Evolutionary conservation across 2,329 filamentous ascomycete genomes (phyloP).

Genomic region (Colletotrichum sp.): DNA sequence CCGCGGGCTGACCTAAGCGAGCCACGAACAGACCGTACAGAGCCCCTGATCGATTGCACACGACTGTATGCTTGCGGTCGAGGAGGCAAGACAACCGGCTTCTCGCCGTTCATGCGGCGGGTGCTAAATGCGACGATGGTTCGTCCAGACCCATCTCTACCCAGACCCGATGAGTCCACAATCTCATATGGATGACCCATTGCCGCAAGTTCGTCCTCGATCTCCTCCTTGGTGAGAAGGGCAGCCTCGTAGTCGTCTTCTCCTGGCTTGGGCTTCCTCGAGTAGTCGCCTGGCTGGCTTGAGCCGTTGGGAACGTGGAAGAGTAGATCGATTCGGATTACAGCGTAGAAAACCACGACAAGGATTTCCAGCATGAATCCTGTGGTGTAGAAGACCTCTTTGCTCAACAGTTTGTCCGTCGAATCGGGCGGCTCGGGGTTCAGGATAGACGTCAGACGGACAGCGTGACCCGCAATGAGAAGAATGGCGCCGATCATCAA

Average conservation of each 20-base stretch:
- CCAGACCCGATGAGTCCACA: conserved; percentile 12
- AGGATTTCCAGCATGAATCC: conserved; percentile 36
- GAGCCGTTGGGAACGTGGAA: conserved; percentile 36
- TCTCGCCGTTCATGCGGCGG: not conserved
- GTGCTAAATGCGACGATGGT: conserved; percentile 17
- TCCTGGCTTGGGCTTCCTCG: conserved; percentile 54
- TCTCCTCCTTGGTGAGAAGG: conserved; percentile 13
- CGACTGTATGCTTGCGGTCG: conserved; percentile 10
- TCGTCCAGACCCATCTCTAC: conserved; percentile 6
- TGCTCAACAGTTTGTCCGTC: conserved; percentile 33
- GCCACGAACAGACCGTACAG: conserved; percentile 8
- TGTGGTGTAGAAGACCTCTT: conserved; percentile 38
- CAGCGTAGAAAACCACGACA: conserved; percentile 30
- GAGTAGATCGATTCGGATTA: conserved; percentile 30
- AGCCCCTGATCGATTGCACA: conserved; percentile 1
- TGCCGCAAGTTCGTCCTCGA: conserved; percentile 2
- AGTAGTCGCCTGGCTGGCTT: conserved; percentile 29
- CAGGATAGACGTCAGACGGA: conserved; percentile 28
- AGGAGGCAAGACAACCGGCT: not conserved
- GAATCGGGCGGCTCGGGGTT: conserved; percentile 24
- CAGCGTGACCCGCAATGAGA: conserved; percentile 24
- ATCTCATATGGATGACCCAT: conserved; percentile 14
- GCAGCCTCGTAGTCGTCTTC: conserved; percentile 17
- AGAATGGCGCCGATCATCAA: conserved; percentile 26
- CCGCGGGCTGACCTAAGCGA: conserved; percentile 4